Conservation (phyloP, 441 rosid genomes). For the Jatropha podagrica region DNA sequence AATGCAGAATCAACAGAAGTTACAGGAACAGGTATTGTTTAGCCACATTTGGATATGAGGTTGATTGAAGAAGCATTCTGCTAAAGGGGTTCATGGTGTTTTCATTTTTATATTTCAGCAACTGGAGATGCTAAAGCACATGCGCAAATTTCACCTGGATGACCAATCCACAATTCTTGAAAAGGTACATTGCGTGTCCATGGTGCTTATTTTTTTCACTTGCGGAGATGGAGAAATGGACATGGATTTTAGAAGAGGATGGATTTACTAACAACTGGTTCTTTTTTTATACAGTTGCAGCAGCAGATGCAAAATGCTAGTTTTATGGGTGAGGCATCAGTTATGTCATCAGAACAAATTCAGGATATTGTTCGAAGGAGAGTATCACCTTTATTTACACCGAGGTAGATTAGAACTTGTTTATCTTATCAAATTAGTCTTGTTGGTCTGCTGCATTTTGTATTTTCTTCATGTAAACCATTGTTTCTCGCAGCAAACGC, state of each 20-base stretch:
- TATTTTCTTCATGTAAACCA: not conserved
- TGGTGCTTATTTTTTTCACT: not conserved
- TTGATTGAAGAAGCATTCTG: slow-evolving; percentile 11
- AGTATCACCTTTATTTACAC: slow-evolving; percentile 57
- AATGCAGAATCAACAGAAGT: slow-evolving; percentile 45
- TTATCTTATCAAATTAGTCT: not conserved
- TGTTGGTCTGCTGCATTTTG: not conserved
- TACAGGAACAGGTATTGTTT: slow-evolving; percentile 59
- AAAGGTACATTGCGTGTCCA: slow-evolving; percentile 39
- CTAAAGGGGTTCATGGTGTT: not conserved
- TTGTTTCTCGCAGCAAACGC: not conserved
- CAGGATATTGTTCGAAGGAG: slow-evolving; percentile 60
- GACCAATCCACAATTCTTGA: slow-evolving; percentile 74
- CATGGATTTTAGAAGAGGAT: not conserved
- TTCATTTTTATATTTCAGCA: slow-evolving; percentile 44
- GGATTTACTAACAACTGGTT: not conserved
- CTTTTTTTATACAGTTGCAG: slow-evolving; percentile 46
- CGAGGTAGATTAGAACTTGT: slow-evolving; percentile 25
- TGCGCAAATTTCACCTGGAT: slow-evolving; percentile 67
- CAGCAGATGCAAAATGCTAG: slow-evolving; percentile 54
- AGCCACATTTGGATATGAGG: not conserved
- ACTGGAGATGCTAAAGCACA: slow-evolving; percentile 81
- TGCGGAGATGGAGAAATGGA: too few relatives aligned
- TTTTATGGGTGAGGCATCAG: slow-evolving; percentile 52
- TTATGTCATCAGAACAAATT: slow-evolving; percentile 58